Base-by-base conservation (phyloP, 148 eudicot species). In the Tetragonia tetragonoides region DNA sequence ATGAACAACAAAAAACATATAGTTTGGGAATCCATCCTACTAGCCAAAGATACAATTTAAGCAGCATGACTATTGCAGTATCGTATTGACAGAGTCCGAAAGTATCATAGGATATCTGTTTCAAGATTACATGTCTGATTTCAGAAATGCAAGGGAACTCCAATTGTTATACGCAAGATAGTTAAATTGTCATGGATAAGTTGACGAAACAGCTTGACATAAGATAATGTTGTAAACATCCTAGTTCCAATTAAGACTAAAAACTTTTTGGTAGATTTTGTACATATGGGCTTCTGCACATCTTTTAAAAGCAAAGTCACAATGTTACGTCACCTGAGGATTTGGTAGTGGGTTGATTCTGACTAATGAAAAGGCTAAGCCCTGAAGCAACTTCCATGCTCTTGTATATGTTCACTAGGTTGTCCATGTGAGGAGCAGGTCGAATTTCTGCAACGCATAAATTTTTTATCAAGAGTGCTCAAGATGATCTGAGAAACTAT, bases 371-470 rank as follows among this genome's bases (percentile, higher is more conserved):
- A 44, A 90, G 87, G 78, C 84, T 85, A 75, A 87, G 72, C 75
- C 99, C 94, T 38, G 89, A 86, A 42, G 86, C 88, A 81, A 80
- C 80, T 83, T 95, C 97, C 99, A 95, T 95, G 87, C 85, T 84
- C 83, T 91, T 95, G 88, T 93, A 95, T 80, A 95, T 89, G 70
- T 74, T 87, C 64, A 93, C 99, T 74, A 95, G 81, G 77, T 83
- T 95, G 75, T 95, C 97, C 99, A 95, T 95, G 77, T 95, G 99
- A 56, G 97, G 99, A 81, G 97, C 95, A 53, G 95, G 97, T 5
- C 97, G 93, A 77, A 95, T 85, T 88, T 95, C 99, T 95, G 86
- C 73, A 77, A 44, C 24, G 66, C 10, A 51, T 3, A 20, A 72
- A 53, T 10, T 46, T 56, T 38, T 23, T 57, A 77, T 77, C 28